Percentiles rank a stretch among this genome's conserved stretches.
Conservation (phyloP, 1,139 yeast genomes). For the Taiozyma onychis region DNA sequence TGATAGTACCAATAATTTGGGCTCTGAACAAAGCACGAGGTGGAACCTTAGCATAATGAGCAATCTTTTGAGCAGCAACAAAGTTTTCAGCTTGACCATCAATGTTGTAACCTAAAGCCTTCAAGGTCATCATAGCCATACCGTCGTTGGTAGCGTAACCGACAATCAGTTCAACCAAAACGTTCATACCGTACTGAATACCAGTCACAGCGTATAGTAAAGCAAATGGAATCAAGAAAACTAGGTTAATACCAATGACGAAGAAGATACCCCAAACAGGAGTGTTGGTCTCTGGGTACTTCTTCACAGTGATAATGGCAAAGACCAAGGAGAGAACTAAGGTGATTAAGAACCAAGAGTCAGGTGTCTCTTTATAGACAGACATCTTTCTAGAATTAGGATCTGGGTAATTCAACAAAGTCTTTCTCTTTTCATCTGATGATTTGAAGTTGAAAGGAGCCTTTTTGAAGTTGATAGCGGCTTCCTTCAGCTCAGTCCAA, state of each 20-base stretch:
- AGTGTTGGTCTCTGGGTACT: conserved; percentile 38
- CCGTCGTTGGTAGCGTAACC: conserved; percentile 64
- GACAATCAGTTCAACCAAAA: conserved; percentile 52
- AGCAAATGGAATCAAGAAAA: conserved; percentile 47
- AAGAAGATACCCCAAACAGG: conserved; percentile 53
- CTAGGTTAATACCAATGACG: conserved; percentile 46
- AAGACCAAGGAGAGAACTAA: conserved; percentile 42
- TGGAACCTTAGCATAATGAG: conserved; percentile 55
- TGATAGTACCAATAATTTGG: conserved; percentile 42
- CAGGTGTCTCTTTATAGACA: conserved; percentile 55
- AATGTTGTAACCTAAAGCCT: conserved; percentile 55
- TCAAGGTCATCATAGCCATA: conserved; percentile 51
- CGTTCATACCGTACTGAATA: conserved; percentile 46
- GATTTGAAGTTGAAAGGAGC: not conserved
- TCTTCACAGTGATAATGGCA: conserved; percentile 41
- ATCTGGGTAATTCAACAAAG: conserved; percentile 28
- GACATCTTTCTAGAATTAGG: conserved; percentile 54
- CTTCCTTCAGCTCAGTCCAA: conserved; percentile 22
- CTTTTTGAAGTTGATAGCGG: conserved; percentile 27
- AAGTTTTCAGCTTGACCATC: conserved; percentile 58
- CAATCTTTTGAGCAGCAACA: conserved; percentile 51
- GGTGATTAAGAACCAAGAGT: conserved; percentile 50
- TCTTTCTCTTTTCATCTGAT: not conserved
- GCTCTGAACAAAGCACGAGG: conserved; percentile 58
- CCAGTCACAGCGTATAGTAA: conserved; percentile 51